phyloP scores from a whole-genome alignment of 106 monocot species.

The Acanthochlamys bracteata region DNA sequence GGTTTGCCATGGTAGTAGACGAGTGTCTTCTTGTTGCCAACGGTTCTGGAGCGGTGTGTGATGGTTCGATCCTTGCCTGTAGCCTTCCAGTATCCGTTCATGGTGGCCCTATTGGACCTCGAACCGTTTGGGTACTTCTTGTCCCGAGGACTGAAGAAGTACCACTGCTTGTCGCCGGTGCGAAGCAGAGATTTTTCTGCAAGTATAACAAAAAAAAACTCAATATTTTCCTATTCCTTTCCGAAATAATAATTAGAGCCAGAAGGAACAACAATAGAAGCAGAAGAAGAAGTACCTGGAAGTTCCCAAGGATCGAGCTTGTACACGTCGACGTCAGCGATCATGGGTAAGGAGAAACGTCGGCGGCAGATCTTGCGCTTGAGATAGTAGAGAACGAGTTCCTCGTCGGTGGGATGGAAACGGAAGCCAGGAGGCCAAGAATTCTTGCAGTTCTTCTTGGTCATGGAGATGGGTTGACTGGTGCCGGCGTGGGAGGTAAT shows the following conservation, averaged over 20 bases:
- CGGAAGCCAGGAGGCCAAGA: conserved; percentile 80
- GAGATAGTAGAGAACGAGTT: conserved; percentile 86
- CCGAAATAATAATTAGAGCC: too few relatives aligned
- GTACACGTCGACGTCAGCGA: conserved; percentile 84
- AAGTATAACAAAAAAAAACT: not conserved
- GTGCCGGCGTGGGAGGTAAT: too few relatives aligned
- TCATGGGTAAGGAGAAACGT: conserved; percentile 26
- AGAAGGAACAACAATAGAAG: too few relatives aligned
- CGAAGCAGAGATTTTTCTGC: conserved; percentile 61
- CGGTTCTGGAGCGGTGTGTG: conserved; percentile 33
- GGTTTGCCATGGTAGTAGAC: conserved; percentile 84
- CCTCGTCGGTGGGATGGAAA: conserved; percentile 98
- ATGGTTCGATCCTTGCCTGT: conserved; percentile 85
- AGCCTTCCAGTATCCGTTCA: conserved; percentile 81
- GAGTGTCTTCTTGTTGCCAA: conserved; percentile 87
- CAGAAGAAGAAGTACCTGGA: conserved; percentile 38
- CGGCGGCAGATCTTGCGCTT: conserved; percentile 80
- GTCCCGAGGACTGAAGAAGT: conserved; percentile 81
- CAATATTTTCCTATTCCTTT: too few relatives aligned
- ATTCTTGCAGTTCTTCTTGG: too few relatives aligned
- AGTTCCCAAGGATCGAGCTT: conserved; percentile 88
- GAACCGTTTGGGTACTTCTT: conserved; percentile 85
- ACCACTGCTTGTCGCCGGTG: conserved; percentile 88
- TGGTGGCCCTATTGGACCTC: conserved; percentile 75
- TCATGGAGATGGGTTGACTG: too few relatives aligned